Evolutionary conservation across 139 green algal species (phyloP), one percentile per base, ranked within the genome.

Genomic region (Chlamydomonas applanata): DNA sequence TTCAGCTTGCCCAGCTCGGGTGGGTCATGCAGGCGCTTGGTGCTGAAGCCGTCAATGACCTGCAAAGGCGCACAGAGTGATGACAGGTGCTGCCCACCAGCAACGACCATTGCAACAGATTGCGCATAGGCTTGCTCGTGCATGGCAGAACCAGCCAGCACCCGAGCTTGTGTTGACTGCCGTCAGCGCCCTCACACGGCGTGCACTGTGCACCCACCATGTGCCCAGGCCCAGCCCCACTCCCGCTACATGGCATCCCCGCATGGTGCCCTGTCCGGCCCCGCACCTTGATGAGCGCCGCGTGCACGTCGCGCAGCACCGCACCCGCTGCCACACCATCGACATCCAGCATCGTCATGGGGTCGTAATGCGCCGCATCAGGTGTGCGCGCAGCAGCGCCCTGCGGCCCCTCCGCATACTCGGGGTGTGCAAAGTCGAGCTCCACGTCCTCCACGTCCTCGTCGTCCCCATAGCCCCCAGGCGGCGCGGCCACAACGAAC

Each of bases 241-340:
- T n/a, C n/a, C n/a, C n/a, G n/a, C n/a, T n/a, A n/a, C n/a, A n/a
- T n/a, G n/a, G n/a, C n/a, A n/a, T n/a, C n/a, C n/a, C n/a, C n/a
- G n/a, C n/a, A n/a, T n/a, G n/a, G n/a, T n/a, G n/a, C n/a, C n/a
- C n/a, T n/a, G n/a, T n/a, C n/a, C n/a, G n/a, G n/a, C n/a, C n/a
- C n/a, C n/a, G 40, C 46, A 64, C 68, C 68, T 64, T 74, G 36
- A 77, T 71, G 36, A 77, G 44, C 27, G 54, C 59, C 7, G 60
- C 27, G n/a, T 77, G 72, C 44, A 77, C 13, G 72, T 77, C 72
- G 30, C 72, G 72, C 19, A 77, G 72, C 29, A 77, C 22, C n/a
- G 71, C 9, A 1, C 25, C 60, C 2, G 72, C 70, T 24, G 72
- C 72, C 27, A 24, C 34, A 17, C 14, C 72, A 30, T 52, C 34